Conservation (phyloP, 306 rosid species). For the Bauhinia variegata region DNA sequence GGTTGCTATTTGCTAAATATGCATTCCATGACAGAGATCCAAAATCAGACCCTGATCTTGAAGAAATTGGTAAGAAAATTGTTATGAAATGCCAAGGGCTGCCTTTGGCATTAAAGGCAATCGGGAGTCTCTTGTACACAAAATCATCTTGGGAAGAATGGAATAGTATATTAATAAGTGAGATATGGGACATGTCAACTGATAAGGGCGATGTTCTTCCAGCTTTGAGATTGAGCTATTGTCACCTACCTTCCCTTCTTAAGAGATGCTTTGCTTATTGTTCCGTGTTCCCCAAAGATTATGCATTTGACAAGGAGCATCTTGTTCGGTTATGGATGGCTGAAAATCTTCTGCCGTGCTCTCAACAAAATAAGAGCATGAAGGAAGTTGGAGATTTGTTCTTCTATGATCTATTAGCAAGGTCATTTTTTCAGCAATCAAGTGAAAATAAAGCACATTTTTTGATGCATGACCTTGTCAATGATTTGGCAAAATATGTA, state of each 20-base stretch:
- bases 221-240: constrained; percentile 34
- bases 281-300: constrained; percentile 38
- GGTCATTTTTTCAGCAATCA: constrained; percentile 40
- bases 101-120: constrained; percentile 42
- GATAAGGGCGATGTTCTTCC: constrained; percentile 24
- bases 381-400: constrained; percentile 35
- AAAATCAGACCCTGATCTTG: background rate
- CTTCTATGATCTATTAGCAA: constrained; percentile 21
- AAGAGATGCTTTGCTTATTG: constrained; percentile 51
- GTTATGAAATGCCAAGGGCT: constrained; percentile 32
- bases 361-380: background rate
- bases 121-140: constrained; percentile 36
- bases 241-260: constrained; percentile 19
- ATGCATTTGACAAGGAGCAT: constrained; percentile 9
- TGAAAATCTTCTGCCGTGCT: constrained; percentile 25
- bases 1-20: constrained; percentile 17
- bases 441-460: background rate
- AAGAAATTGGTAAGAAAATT: constrained; percentile 23
- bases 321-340: constrained; percentile 47
- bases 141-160: constrained; percentile 9
- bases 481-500: constrained; percentile 38
- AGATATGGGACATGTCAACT: constrained; percentile 29
- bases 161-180: constrained; percentile 19
- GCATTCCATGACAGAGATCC: constrained; percentile 2
- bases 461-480: constrained; percentile 48